Evolutionary conservation across 495 filamentous ascomycete genomes (phyloP), one percentile per base, ranked within the genome.

Genomic region (Aspergillus cristatus): DNA sequence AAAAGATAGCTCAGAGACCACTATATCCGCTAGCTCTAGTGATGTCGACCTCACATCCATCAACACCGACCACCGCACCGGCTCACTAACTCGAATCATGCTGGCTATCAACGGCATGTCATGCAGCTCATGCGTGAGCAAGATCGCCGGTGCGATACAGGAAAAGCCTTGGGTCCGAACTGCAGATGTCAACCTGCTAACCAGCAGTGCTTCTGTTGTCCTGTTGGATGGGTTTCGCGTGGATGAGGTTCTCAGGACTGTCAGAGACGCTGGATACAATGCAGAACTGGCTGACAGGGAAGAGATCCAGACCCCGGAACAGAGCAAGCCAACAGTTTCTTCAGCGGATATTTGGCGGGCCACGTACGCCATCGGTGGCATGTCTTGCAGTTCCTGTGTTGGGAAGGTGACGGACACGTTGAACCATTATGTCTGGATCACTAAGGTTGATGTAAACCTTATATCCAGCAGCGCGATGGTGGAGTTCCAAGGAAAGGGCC

Each of bases 391-490:
- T 14, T 57, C 75, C 5, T 87, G 83, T 49, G 65, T 70, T 16
- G 70, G 67, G 30, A 61, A 55, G 32, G 71, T 86, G 46, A 76
- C 67, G n/a, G 48, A 68, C 2, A 68, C 68, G 16, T 38, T 86
- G 22, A 57, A 74, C 29, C 61, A 70, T 36, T 60, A 63, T 34
- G 44, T 59, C 14, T 84, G 71, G 64, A 58, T 86, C 10, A 61
- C 63, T 30, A 67, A 64, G 13, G 67, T 74, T 20, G 63, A 65
- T n/a, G 67, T 86, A 39, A 80, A 76, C 48, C 58, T 84, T 1
- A 62, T 86, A 32, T 61, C 71, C 8, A 8, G 20, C 4, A 24
- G 20, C 8, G 20, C 20, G 8, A 24, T 8, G 3, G 58, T 79
- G 28, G 63, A 68, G 22, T 79, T 79, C 44, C 47, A 60, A 14